Evolutionary conservation across 2,329 filamentous ascomycete genomes (phyloP).

Genomic region (Colletotrichum incanum): DNA sequence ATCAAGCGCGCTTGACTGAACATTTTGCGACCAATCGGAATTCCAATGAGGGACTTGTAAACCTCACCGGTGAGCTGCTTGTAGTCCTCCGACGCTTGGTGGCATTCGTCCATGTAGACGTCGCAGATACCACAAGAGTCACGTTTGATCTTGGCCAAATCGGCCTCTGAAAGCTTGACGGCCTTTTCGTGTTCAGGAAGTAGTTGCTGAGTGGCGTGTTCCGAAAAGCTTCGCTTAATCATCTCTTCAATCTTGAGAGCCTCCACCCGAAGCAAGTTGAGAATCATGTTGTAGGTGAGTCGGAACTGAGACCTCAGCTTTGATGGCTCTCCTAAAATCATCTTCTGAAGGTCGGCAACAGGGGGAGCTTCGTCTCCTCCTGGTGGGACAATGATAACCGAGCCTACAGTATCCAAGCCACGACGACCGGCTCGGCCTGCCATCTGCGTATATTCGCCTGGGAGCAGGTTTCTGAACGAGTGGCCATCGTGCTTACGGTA

Average conservation of each 20-base stretch:
- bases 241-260: constrained; percentile 99
- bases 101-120: constrained; percentile 82
- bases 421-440: constrained; percentile 93
- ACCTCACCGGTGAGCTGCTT: constrained; percentile 85
- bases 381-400: constrained; percentile 92
- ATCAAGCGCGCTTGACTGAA: constrained; percentile 84
- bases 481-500: constrained; percentile 97
- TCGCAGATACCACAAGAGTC: constrained; percentile 89
- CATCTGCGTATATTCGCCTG: constrained; percentile 99
- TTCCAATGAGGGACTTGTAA: constrained; percentile 82
- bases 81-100: constrained; percentile 86
- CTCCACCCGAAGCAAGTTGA: constrained; percentile 94
- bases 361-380: constrained; percentile 90
- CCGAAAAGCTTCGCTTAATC: constrained; percentile 99
- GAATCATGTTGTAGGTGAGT: constrained; percentile 99
- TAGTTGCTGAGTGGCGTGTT: constrained; percentile 95
- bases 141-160: constrained; percentile 90
- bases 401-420: constrained; percentile 92
- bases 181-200: constrained; percentile 96
- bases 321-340: constrained; percentile 96
- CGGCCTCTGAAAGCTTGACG: constrained; percentile 91
- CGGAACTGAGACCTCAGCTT: constrained; percentile 97
- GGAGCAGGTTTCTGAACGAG: constrained; percentile 89
- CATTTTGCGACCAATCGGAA: constrained; percentile 86
- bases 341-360: constrained; percentile 85